Evolutionary conservation across 768 basidiomycete species (phyloP).

Genomic region (Leccinum uliginosum): DNA sequence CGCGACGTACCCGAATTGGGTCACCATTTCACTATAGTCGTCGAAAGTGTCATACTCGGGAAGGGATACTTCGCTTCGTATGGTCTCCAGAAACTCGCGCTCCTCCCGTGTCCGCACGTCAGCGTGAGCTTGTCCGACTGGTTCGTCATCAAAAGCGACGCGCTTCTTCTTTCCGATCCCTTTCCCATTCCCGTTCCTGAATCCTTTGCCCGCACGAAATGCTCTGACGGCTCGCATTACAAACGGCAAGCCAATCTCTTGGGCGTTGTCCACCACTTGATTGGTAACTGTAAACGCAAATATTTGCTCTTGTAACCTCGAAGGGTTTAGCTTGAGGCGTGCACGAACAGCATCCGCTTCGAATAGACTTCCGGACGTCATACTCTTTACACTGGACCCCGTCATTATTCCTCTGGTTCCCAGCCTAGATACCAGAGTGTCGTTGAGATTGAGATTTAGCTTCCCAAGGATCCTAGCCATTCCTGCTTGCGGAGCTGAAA

Average conservation of each 20-base stretch:
- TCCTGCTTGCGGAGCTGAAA: slow-evolving; percentile 16
- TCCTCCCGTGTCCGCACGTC: slow-evolving; percentile 51
- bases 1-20: slow-evolving; percentile 89
- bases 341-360: slow-evolving; percentile 48
- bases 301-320: slow-evolving; percentile 82
- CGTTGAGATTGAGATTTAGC: slow-evolving; percentile 20
- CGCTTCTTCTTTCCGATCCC: slow-evolving; percentile 50
- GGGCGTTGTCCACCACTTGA: slow-evolving; percentile 73
- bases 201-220: slow-evolving; percentile 43
- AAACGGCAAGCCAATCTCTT: slow-evolving; percentile 80
- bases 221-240: slow-evolving; percentile 56
- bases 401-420: slow-evolving; percentile 12
- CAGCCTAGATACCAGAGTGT: slow-evolving; percentile 29
- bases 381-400: slow-evolving; percentile 8
- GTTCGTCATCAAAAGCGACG: slow-evolving; percentile 69
- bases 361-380: slow-evolving; percentile 36
- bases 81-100: slow-evolving; percentile 71
- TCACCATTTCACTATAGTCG: slow-evolving; percentile 96
- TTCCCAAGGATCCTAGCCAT: slow-evolving; percentile 18
- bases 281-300: slow-evolving; percentile 91
- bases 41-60: slow-evolving; percentile 78
- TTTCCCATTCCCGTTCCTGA: slow-evolving; percentile 22
- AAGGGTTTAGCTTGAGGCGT: slow-evolving; percentile 57
- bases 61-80: slow-evolving; percentile 71
- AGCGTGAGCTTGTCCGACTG: slow-evolving; percentile 24